Base-by-base conservation (phyloP, 495 filamentous ascomycete genomes). In the Neurospora africana region DNA sequence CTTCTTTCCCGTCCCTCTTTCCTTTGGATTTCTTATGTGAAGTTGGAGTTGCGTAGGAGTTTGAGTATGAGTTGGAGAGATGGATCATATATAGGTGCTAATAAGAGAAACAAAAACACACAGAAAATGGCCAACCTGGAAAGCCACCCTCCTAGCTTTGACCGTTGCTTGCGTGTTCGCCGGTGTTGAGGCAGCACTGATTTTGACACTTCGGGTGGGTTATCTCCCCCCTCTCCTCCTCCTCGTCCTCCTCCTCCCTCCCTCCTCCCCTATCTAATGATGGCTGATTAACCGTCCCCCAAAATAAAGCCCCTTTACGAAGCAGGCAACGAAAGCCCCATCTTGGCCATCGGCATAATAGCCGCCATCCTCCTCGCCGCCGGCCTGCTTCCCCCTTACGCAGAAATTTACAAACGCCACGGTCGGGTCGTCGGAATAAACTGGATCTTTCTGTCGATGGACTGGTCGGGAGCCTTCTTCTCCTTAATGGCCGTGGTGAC, bases 381-480 rank as follows among this genome's bases (percentile, higher is more conserved):
- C 27, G 76, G 91, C 8, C 79, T 93, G 9, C 69, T 94, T 3
- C 90, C 91, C 3, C 90, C 90, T 0, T 93, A 93, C 73, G 86
- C 86, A 70, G 91, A 94, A 77, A 79, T 92, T 6, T 90, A 86
- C 85, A 93, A 93, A 78, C 81, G 91, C 19, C 83, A 85, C 61
- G 91, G 91, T 0, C 82, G 89, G 17, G 90, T 93, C 0, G 83
- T 91, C 41, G 91, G 91, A 2, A 89, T 93, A 27, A 90, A 90
- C 86, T 84, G 83, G 76, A 69, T 88, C 0, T 95, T 95, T 72
- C 80, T 95, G 7, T 82, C 83, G 0, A 88, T 93, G 73, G 92
- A 95, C 76, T 91, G 86, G 76, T 76, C 86, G 0, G 92, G 92
- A 0, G 92, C 91, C 0, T 85, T 93, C 72, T 93, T 94, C 79